Base-by-base conservation (phyloP, 495 filamentous ascomycete species). In the Margaritispora aquatica region DNA sequence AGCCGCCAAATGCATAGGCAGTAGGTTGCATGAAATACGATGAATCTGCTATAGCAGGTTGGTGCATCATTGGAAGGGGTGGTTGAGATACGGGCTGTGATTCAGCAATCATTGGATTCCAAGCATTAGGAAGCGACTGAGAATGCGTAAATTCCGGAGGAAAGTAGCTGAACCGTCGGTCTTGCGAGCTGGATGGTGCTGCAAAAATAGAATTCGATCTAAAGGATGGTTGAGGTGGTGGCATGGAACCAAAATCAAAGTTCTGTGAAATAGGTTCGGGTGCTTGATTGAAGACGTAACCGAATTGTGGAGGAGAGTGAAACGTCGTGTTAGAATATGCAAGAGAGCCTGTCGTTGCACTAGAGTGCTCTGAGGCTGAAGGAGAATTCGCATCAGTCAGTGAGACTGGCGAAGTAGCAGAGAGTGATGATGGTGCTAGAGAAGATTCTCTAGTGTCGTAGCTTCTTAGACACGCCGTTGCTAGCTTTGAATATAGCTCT, bases 391-490 rank as follows among this genome's bases (percentile, higher is more conserved):
- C 67, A 38, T 77, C 77, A 8, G 63, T 60, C 26, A 76, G 66
- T 15, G 78, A 76, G n/a, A 81, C 78, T 29, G 85, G 83, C 0
- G 87, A 88, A 23, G 79, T 82, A 11, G 87, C 81, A 19, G 84
- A 79, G 51, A 84, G 70, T 2, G 65, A 85, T 2, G 84, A 84
- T 36, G 85, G 77, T 64, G 67, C n/a, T 53, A 66, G 29, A 65
- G 64, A 15, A 66, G 36, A 47, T 63, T 75, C 41, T 85, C 82
- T 34, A 31, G 73, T 73, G 54, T 86, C 81, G 70, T 93, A 97
- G 60, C 88, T 88, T 68, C 86, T 89, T 64, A 96, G 72, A 63
- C 89, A 92, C 20, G 91, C 91, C 49, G 77, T 79, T n/a, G 92
- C 84, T 26, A 97, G 80, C 54, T 85, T 88, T 17, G 74, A 73